Evolutionary conservation across 768 basidiomycete genomes (phyloP), one percentile per base, ranked within the genome.

Genomic region (Phanerochaete carnosa): DNA sequence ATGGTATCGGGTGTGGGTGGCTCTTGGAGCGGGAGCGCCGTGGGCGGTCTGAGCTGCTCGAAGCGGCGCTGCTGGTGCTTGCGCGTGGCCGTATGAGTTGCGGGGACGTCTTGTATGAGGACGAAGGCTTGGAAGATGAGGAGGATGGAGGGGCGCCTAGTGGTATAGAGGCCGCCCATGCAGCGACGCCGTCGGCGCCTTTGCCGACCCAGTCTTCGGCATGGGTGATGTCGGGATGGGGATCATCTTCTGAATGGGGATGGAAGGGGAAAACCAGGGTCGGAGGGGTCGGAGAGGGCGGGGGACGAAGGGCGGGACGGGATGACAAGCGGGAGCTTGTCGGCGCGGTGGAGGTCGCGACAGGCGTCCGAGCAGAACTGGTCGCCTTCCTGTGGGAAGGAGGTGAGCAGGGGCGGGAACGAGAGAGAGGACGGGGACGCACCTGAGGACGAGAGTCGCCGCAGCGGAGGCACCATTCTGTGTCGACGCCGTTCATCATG

Each of bases 401-500:
- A 32, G 51, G 51, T 16, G 33, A n/a, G 8, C 53, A 16, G 32
- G 33, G 43, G 22, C 28, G 43, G 39, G 55, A 32, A 4, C 45
- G 22, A n/a, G 16, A 26, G 2, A n/a, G 57, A 49, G 23, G 57
- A 33, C 45, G 32, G 39, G 19, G 22, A 58, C 47, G 35, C 46
- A 49, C 46, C 57, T 57, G 43, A 8, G 32, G 29, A 43, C 39
- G 39, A 43, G 29, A 29, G n/a, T n/a, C n/a, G 23, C 28, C 47
- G 57, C 57, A 58, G 28, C 33, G 22, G 30, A 58, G 47, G 47
- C 57, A 58, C 57, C 57, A 58, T 13, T 50, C 46, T 1, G 33
- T 35, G 47, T 58, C 57, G 45, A 58, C 45, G 12, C 23, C 55
- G 23, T 57, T 23, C 57, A 58, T 58, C 55, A 45, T 56, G 30